phyloP scores from a whole-genome alignment of 192 early-diverging fungal genomes.

The Paraglomus brasilianum region DNA sequence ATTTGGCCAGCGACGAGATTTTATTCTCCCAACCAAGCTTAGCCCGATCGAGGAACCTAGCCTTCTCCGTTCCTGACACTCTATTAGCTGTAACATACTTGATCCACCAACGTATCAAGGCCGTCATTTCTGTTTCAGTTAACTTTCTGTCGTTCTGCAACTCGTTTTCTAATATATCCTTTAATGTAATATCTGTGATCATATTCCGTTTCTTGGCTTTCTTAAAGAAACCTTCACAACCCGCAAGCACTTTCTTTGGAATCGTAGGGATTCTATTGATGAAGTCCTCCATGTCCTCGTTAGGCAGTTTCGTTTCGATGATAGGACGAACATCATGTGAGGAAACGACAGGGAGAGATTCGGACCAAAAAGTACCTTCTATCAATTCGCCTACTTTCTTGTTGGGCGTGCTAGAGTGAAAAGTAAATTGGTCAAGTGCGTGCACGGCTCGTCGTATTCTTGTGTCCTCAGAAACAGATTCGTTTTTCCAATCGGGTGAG shows the following conservation, averaged over 20 bases:
- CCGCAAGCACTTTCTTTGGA: constrained; percentile 45
- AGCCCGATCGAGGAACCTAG: background rate
- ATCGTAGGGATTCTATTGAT: constrained; percentile 66
- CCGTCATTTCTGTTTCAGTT: constrained; percentile 56
- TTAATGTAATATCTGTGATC: constrained; percentile 52
- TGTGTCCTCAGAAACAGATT: constrained; percentile 43
- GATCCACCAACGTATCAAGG: constrained; percentile 79
- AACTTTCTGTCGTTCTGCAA: constrained; percentile 55
- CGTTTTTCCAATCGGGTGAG: background rate
- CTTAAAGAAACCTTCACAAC: constrained; percentile 56
- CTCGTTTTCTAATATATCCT: constrained; percentile 64
- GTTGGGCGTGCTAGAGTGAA: constrained; percentile 71
- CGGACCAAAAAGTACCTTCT: constrained; percentile 56
- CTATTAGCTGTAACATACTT: constrained; percentile 35
- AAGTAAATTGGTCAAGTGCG: constrained; percentile 63
- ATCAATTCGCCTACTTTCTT: constrained; percentile 59
- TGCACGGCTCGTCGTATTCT: constrained; percentile 56
- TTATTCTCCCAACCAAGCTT: constrained; percentile 23
- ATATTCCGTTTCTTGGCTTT: constrained; percentile 46
- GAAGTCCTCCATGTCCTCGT: constrained; percentile 55
- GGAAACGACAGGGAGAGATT: constrained; percentile 63
- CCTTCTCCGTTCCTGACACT: background rate
- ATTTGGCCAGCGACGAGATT: constrained; percentile 44
- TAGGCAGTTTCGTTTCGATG: constrained; percentile 59
- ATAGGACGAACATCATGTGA: constrained; percentile 60